A percentile compares a stretch with the other conserved stretches of the same genome.
These are phyloP conservation scores for Ustilago crameri DNA, from an alignment of 1,284 basidiomycete species.

Conservation along the genomic window DNA sequence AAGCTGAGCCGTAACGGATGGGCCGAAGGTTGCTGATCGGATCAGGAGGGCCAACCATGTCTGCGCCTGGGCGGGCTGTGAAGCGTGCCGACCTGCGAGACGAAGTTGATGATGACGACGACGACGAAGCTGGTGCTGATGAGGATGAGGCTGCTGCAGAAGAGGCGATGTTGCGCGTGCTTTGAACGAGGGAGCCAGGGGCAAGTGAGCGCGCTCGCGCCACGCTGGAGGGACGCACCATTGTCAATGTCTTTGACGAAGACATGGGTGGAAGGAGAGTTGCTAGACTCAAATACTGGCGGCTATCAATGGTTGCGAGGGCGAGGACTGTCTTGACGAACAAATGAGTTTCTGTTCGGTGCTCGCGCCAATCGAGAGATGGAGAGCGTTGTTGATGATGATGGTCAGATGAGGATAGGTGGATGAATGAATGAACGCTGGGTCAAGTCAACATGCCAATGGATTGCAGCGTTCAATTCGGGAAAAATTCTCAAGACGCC, in stretches of 20 bases:
- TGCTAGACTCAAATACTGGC: too few relatives aligned
- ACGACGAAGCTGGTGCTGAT: neutral
- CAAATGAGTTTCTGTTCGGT: too few relatives aligned
- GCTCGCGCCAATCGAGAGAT: neutral
- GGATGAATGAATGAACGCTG: constrained; percentile 6
- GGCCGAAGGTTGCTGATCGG: constrained; percentile 62
- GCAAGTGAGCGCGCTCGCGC: neutral
- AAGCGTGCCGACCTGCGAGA: constrained; percentile 40
- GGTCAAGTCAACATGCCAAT: constrained; percentile 1
- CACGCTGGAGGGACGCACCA: neutral
- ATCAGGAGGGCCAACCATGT: constrained; percentile 61
- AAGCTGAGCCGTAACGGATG: constrained; percentile 56
- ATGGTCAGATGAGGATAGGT: neutral
- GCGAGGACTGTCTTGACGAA: too few relatives aligned
- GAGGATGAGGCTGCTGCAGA: constrained; percentile 5
- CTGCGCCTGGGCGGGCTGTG: constrained; percentile 38
- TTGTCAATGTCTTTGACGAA: constrained; percentile 1
- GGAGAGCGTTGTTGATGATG: neutral
- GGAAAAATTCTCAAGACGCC: constrained; percentile 19
- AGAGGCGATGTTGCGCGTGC: neutral
- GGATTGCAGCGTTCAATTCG: neutral
- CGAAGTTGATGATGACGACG: constrained; percentile 4
- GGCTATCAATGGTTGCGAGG: too few relatives aligned
- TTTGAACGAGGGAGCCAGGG: neutral
- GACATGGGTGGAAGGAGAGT: neutral